A percentile compares a stretch with the other conserved stretches of the same genome.
Conservation (phyloP, 345 rosid species). For the Eucalyptus viminalis region DNA sequence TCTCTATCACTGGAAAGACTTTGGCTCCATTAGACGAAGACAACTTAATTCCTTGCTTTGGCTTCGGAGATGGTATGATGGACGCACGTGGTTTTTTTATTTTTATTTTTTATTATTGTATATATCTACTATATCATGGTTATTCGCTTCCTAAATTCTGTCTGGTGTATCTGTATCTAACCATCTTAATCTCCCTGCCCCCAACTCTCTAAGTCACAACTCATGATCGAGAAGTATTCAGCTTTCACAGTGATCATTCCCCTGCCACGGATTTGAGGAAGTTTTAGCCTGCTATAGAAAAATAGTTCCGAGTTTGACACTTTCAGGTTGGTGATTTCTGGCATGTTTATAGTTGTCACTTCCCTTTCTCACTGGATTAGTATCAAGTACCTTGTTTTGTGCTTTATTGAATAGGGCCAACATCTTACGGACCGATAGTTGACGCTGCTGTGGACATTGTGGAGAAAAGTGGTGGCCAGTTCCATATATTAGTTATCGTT, state of each 20-base stretch:
- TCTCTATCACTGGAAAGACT: conserved; percentile 84
- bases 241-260: conserved; percentile 58
- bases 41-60: conserved; percentile 89
- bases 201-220: conserved; percentile 47
- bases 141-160: neutral
- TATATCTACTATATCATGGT: neutral
- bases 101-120: neutral
- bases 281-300: conserved; percentile 65
- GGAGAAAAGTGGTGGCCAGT: conserved; percentile 87
- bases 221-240: conserved; percentile 89
- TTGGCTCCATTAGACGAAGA: conserved; percentile 95
- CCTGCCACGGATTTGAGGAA: conserved; percentile 93
- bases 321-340: conserved; percentile 40
- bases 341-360: neutral
- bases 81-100: neutral
- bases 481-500: conserved; percentile 81
- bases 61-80: conserved; percentile 91
- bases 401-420: conserved; percentile 49
- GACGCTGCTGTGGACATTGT: conserved; percentile 91
- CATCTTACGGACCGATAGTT: conserved; percentile 84
- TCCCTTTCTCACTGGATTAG: neutral
- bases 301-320: conserved; percentile 67
- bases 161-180: neutral
- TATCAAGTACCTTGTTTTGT: neutral
- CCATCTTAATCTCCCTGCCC: neutral